These are phyloP conservation scores for Nothopassalora personata DNA, from an alignment of 2,329 filamentous ascomycete genomes.

Conservation along the genomic window DNA sequence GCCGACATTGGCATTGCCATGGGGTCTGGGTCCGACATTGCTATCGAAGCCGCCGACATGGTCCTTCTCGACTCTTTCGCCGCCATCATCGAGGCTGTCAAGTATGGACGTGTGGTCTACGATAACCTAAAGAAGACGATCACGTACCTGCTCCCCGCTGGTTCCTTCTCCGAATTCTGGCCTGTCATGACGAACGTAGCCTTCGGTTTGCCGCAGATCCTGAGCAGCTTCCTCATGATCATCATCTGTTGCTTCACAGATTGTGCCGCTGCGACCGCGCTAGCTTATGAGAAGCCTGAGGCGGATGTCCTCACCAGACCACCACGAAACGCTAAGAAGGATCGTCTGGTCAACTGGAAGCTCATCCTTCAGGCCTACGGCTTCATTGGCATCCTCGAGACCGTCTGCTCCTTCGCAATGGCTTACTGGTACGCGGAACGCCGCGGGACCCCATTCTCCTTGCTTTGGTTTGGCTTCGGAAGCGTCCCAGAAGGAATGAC, in stretches of 20 bases:
- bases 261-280: conserved; percentile 63
- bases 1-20: conserved; percentile 58
- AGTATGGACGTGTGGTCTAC: conserved; percentile 70
- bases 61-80: conserved; percentile 64
- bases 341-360: conserved; percentile 67
- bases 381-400: conserved; percentile 56
- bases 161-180: conserved; percentile 70
- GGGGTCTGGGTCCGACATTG: conserved; percentile 55
- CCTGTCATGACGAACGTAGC: conserved; percentile 67
- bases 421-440: conserved; percentile 42
- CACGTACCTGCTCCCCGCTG: conserved; percentile 67
- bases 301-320: conserved; percentile 66
- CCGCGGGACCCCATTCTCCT: conserved; percentile 60
- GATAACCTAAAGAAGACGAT: conserved; percentile 75
- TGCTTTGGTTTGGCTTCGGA: conserved; percentile 64
- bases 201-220: conserved; percentile 67
- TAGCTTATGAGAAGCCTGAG: conserved; percentile 73
- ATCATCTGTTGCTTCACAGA: conserved; percentile 65
- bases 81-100: conserved; percentile 65
- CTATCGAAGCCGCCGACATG: conserved; percentile 59
- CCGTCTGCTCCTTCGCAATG: conserved; percentile 41
- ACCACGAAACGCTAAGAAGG: conserved; percentile 63
- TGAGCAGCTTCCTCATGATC: conserved; percentile 67
- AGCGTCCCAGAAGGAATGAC: conserved; percentile 44
- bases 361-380: conserved; percentile 69